Base-by-base conservation (phyloP, 2,329 filamentous ascomycete species). In the Calonectria multiphialidica region DNA sequence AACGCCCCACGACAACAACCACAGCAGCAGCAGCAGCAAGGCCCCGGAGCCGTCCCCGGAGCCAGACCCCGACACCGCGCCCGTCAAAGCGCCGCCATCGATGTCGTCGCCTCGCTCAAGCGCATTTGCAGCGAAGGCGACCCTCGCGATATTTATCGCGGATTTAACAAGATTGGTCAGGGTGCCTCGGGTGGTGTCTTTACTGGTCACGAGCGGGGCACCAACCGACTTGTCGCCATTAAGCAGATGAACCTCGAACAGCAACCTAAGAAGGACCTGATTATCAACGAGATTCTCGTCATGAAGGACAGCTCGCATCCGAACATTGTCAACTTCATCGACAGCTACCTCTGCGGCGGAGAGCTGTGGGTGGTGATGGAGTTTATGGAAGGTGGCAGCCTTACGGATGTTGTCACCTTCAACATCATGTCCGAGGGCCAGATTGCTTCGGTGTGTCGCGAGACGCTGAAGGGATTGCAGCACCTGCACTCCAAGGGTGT, bases 281-380 rank as follows among this genome's bases (percentile, higher is more conserved):
- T 99, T 80, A 98, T 99, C 85, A 99, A 99, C 83, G 97, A 99
- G 83, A 99, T 99, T 77, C 86, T 99, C 71, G 97, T 99, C 71
- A 99, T 99, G 97, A 98, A 97, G 86, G 97, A 98, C 80, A 98
- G 96, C 88, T 97, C 95, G 71, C 97, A 99, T 82, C 96, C 95
- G 80, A 98, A 98, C 82, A 98, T 99, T 84, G 97, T 99, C 85
- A 99, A 99, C 84, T 99, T 98, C 84, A 96, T 98, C 86, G 97
- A 98, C 87, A 98, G 96, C 83, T 98, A 96, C 83, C 88, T 99
- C 13, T 93, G 96, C 70, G 90, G 91, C 15, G 94, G 96, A 50
- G 97, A 98, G 83, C 87, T 99, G 35, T 99, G 97, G 97, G 97
- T 99, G 1, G 95, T 98, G 40, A 99, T 99, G 97, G 97, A 99